Base-by-base conservation (phyloP, 129 eudicot genomes). In the Cynara cardunculus region DNA sequence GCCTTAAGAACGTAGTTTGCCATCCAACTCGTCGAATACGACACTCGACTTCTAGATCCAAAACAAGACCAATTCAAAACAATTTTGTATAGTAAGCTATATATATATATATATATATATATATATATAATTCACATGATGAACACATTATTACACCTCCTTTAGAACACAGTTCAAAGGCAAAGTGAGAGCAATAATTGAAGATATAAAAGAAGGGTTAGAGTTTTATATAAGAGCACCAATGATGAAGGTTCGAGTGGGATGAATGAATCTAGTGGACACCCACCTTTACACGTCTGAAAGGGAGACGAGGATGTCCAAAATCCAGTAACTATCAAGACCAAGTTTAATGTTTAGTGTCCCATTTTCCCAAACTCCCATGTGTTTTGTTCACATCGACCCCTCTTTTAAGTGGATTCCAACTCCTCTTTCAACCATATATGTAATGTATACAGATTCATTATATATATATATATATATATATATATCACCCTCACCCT, bases 401-500 rank as follows among this genome's bases (percentile, higher is more conserved):
- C 66, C 85, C 68, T 77, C 77, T 80, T 84, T 84, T 78, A 78
- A 88, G 94, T 92, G 97, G 94, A 88, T 89, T 92, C 92, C 97
- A 92, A 89, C 92, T 81, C 97, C 91, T 83, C 90, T 49, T 84
- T 83, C 92, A 92, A 86, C 92, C 90, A 88, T 72, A 81, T 82
- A 49, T 71, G n/a, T n/a, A n/a, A n/a, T n/a, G n/a, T n/a, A 80
- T 80, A 53, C 72, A 83, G 86, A 88, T 88, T 85, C 27, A 68
- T 78, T 19, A 53, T 71, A 78, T 39, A 66, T 37, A 68, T n/a
- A 41, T 67, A 18, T 16, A 24, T 32, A 13, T 1, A 62, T 24
- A 21, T 69, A 53, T 72, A 25, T 72, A 72, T 71, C 65, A 37
- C 66, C 49, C 11, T 65, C 74, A 81, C 9, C 68, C 74, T n/a